Percentiles rank a stretch among this genome's conserved stretches.
These are phyloP conservation scores for Phytopythium cucurbitacearum DNA, from an alignment of 352 stramenopile species.

Conservation along the genomic window DNA sequence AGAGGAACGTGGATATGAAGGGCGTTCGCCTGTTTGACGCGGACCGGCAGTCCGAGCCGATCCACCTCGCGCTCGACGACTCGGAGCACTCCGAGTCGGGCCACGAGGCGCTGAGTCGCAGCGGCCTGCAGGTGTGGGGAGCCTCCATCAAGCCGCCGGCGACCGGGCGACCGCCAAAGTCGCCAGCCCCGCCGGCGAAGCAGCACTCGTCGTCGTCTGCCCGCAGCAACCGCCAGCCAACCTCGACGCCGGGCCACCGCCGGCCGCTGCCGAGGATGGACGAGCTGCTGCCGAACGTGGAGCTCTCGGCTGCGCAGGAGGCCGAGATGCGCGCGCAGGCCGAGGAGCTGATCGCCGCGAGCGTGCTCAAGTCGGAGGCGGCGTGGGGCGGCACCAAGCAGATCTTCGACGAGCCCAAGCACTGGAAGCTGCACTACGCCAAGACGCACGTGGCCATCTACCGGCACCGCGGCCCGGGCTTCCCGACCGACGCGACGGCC, in stretches of 20 bases:
- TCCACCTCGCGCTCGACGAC: background rate
- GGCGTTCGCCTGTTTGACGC: slow-evolving; percentile 5
- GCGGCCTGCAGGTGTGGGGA: slow-evolving; percentile 2
- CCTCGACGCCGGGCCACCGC: background rate
- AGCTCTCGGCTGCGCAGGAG: slow-evolving; percentile 23
- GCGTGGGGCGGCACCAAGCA: slow-evolving; percentile 55
- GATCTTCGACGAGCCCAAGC: slow-evolving; percentile 55
- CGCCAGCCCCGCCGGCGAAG: too few species aligned
- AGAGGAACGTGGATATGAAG: slow-evolving; percentile 1
- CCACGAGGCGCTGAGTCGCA: slow-evolving; percentile 5
- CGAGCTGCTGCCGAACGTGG: slow-evolving; percentile 26
- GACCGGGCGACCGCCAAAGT: too few species aligned
- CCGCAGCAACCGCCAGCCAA: too few species aligned
- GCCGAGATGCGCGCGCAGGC: slow-evolving; percentile 22
- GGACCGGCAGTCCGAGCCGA: slow-evolving; percentile 8
- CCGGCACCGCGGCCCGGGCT: slow-evolving; percentile 22
- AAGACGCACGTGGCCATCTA: slow-evolving; percentile 54
- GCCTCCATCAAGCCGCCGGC: too few species aligned
- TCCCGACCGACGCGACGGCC: background rate
- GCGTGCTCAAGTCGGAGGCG: slow-evolving; percentile 35
- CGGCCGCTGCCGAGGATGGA: slow-evolving; percentile 24
- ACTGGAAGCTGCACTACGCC: slow-evolving; percentile 59
- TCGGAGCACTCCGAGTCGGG: slow-evolving; percentile 8
- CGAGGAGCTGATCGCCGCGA: slow-evolving; percentile 30
- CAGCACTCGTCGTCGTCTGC: too few species aligned